Base-by-base conservation (phyloP, 768 basidiomycete species). In the Tylopilus subfusipes region DNA sequence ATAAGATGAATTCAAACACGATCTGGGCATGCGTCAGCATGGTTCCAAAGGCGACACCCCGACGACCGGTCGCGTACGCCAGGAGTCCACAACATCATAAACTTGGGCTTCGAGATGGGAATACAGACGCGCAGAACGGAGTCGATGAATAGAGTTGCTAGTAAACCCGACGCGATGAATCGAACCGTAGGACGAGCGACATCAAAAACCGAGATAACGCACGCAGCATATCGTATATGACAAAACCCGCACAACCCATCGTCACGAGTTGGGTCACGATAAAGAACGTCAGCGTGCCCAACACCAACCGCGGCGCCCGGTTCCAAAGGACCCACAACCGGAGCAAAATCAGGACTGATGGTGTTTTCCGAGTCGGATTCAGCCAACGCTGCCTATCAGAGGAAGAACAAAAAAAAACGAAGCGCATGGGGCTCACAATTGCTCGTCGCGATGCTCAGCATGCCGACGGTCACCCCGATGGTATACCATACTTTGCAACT, bases 291-390 rank as follows among this genome's bases (percentile, higher is more conserved):
- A 75, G 48, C 1, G 72, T 75, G 40, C 36, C 51, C 19, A 67
- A 21, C 43, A 75, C 62, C 24, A 76, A 42, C 5, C 55, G 53
- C n/a, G 58, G 64, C 1, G 30, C 34, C 12, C 67, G 63, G 36
- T 64, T 67, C 63, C 75, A 75, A 6, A 75, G 57, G 22, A 71
- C 59, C 76, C 76, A 77, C 9, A 76, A 27, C 2, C 73, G 70
- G n/a, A 76, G 60, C 33, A 77, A 58, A 12, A 77, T 62, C 21
- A 76, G 64, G 54, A 75, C 76, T 76, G 30, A 22, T 11, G 3
- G 13, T n/a, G n/a, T n/a, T n/a, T n/a, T n/a, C n/a, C n/a, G n/a
- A n/a, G n/a, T n/a, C 11, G 18, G 55, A 50, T 19, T 61, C 40
- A 62, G 55, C 21, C 38, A 59, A 18, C 34, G 14, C 6, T 33